Evolutionary conservation across 73 alveolate species (phyloP).

Genomic region (Paramecium sexaurelia): DNA sequence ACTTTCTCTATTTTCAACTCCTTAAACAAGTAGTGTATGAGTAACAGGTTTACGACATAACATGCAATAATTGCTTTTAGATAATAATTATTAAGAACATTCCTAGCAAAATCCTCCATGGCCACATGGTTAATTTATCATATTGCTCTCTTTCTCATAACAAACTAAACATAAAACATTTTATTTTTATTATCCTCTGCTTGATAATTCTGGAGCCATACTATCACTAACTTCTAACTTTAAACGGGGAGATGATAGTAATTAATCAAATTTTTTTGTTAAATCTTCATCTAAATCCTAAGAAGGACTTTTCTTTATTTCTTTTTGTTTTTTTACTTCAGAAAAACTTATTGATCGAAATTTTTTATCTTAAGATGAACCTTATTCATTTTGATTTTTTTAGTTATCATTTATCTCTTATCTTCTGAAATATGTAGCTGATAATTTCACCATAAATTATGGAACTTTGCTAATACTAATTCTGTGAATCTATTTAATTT

Average conservation of each 20-base stretch:
- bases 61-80: not conserved
- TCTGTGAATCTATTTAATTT: not conserved
- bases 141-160: slow-evolving; percentile 17
- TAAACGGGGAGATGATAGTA: slow-evolving; percentile 6
- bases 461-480: not conserved
- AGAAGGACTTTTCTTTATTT: not conserved
- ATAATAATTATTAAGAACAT: not conserved
- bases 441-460: slow-evolving; percentile 4
- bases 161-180: not conserved
- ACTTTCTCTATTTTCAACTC: not conserved
- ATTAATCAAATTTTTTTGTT: not conserved
- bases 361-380: not conserved
- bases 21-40: slow-evolving; percentile 3
- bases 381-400: not conserved
- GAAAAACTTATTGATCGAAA: not conserved
- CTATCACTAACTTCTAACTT: not conserved
- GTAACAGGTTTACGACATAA: slow-evolving; percentile 1
- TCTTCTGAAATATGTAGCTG: not conserved
- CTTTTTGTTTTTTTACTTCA: not conserved
- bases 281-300: not conserved
- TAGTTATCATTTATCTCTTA: not conserved
- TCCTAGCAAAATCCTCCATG: slow-evolving; percentile 37
- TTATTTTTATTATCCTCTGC: not conserved
- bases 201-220: not conserved
- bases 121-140: slow-evolving; percentile 37